Conservation (phyloP, 768 basidiomycete genomes). For the Tricholoma sp. region DNA sequence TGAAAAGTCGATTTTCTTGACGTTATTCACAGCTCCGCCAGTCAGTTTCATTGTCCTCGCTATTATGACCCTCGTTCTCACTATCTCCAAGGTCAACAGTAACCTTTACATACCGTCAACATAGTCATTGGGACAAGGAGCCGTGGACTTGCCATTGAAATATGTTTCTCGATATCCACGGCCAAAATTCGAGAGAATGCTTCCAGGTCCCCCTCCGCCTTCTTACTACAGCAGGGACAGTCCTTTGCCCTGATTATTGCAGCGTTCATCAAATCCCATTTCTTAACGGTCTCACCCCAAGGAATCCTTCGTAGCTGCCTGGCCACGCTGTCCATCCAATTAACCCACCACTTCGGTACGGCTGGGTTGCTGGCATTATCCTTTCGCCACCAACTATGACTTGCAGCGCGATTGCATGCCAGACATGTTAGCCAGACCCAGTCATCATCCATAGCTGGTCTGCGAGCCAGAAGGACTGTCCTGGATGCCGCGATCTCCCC, state of each 20-base stretch:
- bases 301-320: conserved; percentile 25
- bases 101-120: not conserved
- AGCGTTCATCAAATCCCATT: conserved; percentile 24
- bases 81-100: not conserved
- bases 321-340: conserved; percentile 27
- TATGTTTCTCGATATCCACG: conserved; percentile 27
- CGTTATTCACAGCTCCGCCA: too few relatives aligned
- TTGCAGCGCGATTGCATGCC: conserved; percentile 17
- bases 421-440: conserved; percentile 30
- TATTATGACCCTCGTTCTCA: not conserved
- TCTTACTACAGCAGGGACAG: conserved; percentile 23
- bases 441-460: conserved; percentile 14
- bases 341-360: conserved; percentile 27
- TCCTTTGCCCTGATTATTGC: conserved; percentile 18
- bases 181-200: conserved; percentile 26
- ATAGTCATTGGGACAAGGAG: not conserved
- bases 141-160: conserved; percentile 21
- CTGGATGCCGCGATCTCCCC: conserved; percentile 25
- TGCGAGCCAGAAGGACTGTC: not conserved
- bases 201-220: conserved; percentile 24
- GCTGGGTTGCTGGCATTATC: conserved; percentile 12
- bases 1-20: too few relatives aligned
- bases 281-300: conserved; percentile 29
- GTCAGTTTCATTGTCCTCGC: too few relatives aligned
- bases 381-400: not conserved